These are phyloP conservation scores for Euphorbia tirucalli DNA, from an alignment of 345 rosid genomes.

Conservation along the genomic window DNA sequence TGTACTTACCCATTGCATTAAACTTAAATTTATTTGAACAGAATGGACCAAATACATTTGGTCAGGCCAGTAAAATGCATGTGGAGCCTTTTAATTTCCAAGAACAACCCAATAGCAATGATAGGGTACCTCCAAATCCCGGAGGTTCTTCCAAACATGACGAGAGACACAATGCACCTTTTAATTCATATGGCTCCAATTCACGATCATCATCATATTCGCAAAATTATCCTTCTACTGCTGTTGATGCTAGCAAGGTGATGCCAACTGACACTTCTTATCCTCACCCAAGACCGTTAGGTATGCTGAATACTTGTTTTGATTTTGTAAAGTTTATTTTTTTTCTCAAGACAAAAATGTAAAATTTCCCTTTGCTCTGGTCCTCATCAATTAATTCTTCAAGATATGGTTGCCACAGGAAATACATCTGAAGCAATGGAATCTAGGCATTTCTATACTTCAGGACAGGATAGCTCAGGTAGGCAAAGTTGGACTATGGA, in stretches of 20 bases:
- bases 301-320: too few species aligned
- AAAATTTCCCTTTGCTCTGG: background rate
- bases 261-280: conserved; percentile 27
- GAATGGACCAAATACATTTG: conserved; percentile 55
- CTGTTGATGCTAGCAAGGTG: conserved; percentile 15
- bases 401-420: conserved; percentile 35
- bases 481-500: conserved; percentile 58
- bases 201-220: conserved; percentile 37
- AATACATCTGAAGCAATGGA: conserved; percentile 37
- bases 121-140: conserved; percentile 32
- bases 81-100: conserved; percentile 12
- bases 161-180: conserved; percentile 32
- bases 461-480: conserved; percentile 28
- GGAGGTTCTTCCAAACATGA: conserved; percentile 29
- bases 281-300: conserved; percentile 35
- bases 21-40: conserved; percentile 31
- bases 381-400: conserved; percentile 10
- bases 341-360: background rate
- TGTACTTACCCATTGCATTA: conserved; percentile 12
- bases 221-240: conserved; percentile 32
- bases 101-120: conserved; percentile 3
- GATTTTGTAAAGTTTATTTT: too few species aligned
- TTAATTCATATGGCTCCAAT: conserved; percentile 27
- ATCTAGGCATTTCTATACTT: conserved; percentile 38
- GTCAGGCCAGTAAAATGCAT: conserved; percentile 18